Evolutionary conservation across 805 yeast species (phyloP).

Genomic region (Phaffomyces thermotolerans): DNA sequence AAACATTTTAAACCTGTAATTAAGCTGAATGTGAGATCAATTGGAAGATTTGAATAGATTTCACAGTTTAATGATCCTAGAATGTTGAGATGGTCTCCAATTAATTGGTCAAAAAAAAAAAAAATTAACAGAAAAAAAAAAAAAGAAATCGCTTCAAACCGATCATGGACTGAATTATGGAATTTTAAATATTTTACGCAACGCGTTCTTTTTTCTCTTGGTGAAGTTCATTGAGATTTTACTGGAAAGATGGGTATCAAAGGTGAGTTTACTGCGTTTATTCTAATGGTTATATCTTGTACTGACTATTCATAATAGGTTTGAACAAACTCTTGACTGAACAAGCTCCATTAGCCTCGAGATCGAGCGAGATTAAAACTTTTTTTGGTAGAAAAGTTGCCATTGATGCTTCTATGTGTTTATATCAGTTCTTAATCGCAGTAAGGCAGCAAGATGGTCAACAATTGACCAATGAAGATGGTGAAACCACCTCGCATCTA

Average conservation of each 20-base stretch:
- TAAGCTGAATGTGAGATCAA: background rate
- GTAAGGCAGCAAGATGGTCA: conserved; percentile 97
- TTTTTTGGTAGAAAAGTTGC: conserved; percentile 96
- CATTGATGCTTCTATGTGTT: conserved; percentile 91
- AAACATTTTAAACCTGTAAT: conserved; percentile 14
- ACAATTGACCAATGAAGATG: conserved; percentile 78
- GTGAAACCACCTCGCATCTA: conserved; percentile 88
- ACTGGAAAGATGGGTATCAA: conserved; percentile 43
- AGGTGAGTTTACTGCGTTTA: conserved; percentile 24
- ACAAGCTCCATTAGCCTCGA: conserved; percentile 79
- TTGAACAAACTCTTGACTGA: conserved; percentile 81
- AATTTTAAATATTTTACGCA: background rate
- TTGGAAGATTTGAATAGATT: background rate
- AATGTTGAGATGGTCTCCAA: background rate
- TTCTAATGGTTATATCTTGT: background rate
- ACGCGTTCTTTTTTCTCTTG: background rate
- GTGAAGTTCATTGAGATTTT: background rate
- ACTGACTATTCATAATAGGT: conserved; percentile 37
- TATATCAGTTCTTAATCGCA: conserved; percentile 92
- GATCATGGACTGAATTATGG: too few species aligned
- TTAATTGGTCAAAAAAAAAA: background rate
- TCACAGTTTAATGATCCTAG: background rate
- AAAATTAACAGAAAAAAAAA: background rate
- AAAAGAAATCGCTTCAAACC: background rate
- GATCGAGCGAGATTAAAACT: conserved; percentile 72